These are phyloP conservation scores for Bigelowiella natans DNA, from an alignment of 78 protist species.

Conservation along the genomic window DNA sequence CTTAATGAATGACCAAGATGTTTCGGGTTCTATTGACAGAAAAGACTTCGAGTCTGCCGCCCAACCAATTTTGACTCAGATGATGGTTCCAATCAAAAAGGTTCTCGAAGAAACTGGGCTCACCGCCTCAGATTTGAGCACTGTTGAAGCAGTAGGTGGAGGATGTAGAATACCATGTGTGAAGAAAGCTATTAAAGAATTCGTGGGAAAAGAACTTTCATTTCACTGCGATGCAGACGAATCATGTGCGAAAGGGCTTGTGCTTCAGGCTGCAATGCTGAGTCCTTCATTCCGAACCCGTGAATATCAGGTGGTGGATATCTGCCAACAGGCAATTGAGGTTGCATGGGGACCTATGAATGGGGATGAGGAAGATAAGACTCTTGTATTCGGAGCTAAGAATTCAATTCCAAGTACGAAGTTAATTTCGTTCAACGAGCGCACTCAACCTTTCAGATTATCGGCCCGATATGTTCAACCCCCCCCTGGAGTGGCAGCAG, in stretches of 20 bases:
- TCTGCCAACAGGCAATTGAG: neutral
- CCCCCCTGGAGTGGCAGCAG: neutral
- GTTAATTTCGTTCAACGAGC: neutral
- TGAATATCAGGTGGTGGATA: neutral
- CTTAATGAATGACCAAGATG: neutral
- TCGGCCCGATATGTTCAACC: neutral
- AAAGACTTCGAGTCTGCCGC: neutral
- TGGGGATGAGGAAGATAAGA: neutral
- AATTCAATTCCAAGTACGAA: neutral
- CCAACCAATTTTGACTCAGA: neutral
- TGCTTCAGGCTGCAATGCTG: conserved; percentile 1
- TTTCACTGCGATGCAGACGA: neutral
- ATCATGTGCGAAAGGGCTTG: neutral
- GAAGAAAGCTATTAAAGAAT: neutral
- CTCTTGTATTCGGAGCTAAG: neutral
- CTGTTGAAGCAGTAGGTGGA: neutral
- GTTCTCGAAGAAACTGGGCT: neutral
- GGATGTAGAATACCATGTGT: neutral
- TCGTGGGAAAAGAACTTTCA: neutral
- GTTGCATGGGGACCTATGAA: neutral
- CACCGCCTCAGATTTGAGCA: neutral
- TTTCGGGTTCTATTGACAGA: neutral
- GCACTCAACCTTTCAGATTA: neutral
- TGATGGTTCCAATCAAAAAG: neutral
- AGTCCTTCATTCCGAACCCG: neutral